Conservation (phyloP, 352 stramenopile genomes). For the Peronosclerospora sorghi region DNA sequence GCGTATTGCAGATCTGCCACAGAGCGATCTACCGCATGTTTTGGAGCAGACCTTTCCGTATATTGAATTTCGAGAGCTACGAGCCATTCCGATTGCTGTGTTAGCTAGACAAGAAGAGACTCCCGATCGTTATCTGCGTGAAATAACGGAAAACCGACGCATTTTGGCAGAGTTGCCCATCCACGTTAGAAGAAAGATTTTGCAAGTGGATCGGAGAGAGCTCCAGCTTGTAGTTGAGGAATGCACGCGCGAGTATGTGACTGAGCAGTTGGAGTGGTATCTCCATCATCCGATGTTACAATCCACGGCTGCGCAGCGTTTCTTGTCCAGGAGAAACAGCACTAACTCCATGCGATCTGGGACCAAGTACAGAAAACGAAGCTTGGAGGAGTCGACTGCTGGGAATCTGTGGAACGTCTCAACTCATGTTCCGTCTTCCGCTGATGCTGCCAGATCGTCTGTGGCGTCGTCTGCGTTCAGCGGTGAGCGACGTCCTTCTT, state of each 20-base stretch:
- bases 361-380: slow-evolving; percentile 20
- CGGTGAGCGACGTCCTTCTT: slow-evolving; percentile 18
- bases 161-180: slow-evolving; percentile 70
- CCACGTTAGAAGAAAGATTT: slow-evolving; percentile 75
- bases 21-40: slow-evolving; percentile 56
- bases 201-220: slow-evolving; percentile 58
- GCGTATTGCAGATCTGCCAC: slow-evolving; percentile 55
- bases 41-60: slow-evolving; percentile 80
- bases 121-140: slow-evolving; percentile 57
- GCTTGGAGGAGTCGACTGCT: slow-evolving; percentile 19
- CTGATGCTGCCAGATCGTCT: slow-evolving; percentile 14
- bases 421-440: slow-evolving; percentile 51
- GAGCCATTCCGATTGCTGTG: slow-evolving; percentile 74
- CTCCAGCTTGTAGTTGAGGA: slow-evolving; percentile 65
- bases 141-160: slow-evolving; percentile 72
- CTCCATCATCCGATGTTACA: slow-evolving; percentile 27
- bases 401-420: slow-evolving; percentile 53
- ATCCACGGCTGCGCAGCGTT: slow-evolving; percentile 5
- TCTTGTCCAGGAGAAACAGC: slow-evolving; percentile 18
- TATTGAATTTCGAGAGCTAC: slow-evolving; percentile 81
- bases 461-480: slow-evolving; percentile 17
- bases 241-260: slow-evolving; percentile 64
- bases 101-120: slow-evolving; percentile 72
- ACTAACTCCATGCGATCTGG: slow-evolving; percentile 8
- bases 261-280: slow-evolving; percentile 60